Evolutionary conservation across 2,329 filamentous ascomycete genomes (phyloP).

Genomic region (Curvularia spicifera): DNA sequence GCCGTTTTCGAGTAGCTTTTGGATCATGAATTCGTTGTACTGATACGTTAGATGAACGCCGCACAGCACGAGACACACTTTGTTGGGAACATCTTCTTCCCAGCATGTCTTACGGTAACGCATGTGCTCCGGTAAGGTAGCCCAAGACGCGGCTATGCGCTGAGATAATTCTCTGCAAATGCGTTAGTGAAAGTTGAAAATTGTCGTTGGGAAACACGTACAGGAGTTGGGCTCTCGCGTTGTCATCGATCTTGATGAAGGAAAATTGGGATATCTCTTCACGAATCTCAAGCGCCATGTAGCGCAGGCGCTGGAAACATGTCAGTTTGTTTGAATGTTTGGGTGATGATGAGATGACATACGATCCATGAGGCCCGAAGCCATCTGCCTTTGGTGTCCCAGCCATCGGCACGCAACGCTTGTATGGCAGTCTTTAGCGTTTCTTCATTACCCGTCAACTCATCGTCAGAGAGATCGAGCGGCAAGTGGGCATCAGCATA

Average conservation of each 20-base stretch:
- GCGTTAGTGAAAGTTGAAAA: not conserved
- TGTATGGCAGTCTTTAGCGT: slow-evolving; percentile 25
- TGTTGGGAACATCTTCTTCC: slow-evolving; percentile 33
- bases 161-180: slow-evolving; percentile 35
- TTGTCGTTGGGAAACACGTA: slow-evolving; percentile 4
- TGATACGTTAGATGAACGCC: slow-evolving; percentile 42
- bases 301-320: slow-evolving; percentile 26
- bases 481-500: slow-evolving; percentile 41
- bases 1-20: slow-evolving; percentile 39
- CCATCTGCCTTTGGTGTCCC: slow-evolving; percentile 50
- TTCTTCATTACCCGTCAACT: slow-evolving; percentile 30
- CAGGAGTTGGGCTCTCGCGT: slow-evolving; percentile 31
- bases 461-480: slow-evolving; percentile 40
- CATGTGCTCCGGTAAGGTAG: slow-evolving; percentile 36
- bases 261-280: slow-evolving; percentile 46
- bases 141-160: slow-evolving; percentile 38
- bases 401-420: slow-evolving; percentile 36
- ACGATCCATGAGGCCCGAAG: slow-evolving; percentile 39
- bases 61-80: slow-evolving; percentile 45
- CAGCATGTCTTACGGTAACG: slow-evolving; percentile 41
- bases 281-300: slow-evolving; percentile 34
- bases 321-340: slow-evolving; percentile 1
- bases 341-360: not conserved
- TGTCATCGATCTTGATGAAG: slow-evolving; percentile 29
- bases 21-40: slow-evolving; percentile 48